Base-by-base conservation (phyloP, 2,329 filamentous ascomycete species). In the Claviceps sp. region DNA sequence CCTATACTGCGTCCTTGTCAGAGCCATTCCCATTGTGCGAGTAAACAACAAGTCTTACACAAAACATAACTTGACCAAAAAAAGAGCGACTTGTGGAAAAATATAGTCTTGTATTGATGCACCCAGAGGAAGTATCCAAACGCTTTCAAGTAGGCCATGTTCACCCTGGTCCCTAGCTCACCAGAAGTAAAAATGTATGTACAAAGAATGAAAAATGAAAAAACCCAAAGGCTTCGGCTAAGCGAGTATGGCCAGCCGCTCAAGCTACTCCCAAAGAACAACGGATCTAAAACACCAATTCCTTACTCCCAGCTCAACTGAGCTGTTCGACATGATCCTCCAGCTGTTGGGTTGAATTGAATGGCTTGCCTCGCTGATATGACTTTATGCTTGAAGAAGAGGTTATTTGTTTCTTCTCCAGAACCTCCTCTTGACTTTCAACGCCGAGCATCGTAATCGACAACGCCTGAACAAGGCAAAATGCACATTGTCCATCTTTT, bases 381-480 rank as follows among this genome's bases (percentile, higher is more conserved):
- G 22, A 43, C 13, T 24, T 43, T 19, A 14, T 16, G 43, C 14
- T 45, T 30, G 24, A 17, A 43, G 41, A n/a, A 14, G 1, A 5
- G 17, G 4, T 44, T 4, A 2, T 26, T 44, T 30, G 8, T 16
- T 26, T 44, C 4, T 30, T 17, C 8, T n/a, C 14, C 22, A 16
- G 14, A 19, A 16, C 17, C 16, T 14, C 24, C 16, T 30, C 40
- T 34, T 30, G 17, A 19, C 43, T 44, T 39, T 30, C 24, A 39
- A 30, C 8, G 30, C 26, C 26, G 44, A 47, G 48, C 52, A n/a
- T 26, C 34, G 4, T n/a, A 44, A 43, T 17, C 44, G 19, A 55
- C 50, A 59, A 59, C 58, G 55, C 57, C 55, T 51, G 7, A 24
- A 51, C 52, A 38, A 22, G 48, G 46, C 41, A 45, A 49, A 19